Conservation (phyloP, 169 alveolate genomes). For the Besnoitia besnoiti region DNA sequence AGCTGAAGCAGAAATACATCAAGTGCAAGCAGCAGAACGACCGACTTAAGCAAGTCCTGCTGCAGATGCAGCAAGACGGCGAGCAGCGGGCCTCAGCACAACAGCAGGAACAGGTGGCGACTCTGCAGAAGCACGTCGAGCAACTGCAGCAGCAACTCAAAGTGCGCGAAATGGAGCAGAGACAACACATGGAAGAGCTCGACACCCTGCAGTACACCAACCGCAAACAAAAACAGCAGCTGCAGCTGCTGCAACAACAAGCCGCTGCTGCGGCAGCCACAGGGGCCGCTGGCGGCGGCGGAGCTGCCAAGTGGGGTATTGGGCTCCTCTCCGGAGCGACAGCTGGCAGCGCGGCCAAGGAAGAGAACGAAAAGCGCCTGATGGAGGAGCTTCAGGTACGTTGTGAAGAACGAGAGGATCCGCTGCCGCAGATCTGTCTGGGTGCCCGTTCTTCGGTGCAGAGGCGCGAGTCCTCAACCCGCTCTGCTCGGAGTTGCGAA, state of each 20-base stretch:
- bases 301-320: slow-evolving; percentile 17
- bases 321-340: not conserved
- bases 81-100: not conserved
- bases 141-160: slow-evolving; percentile 39
- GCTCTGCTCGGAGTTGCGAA: too few species aligned
- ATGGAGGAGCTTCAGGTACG: slow-evolving; percentile 8
- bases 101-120: not conserved
- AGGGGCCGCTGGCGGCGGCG: not conserved
- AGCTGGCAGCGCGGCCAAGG: not conserved
- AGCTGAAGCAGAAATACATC: slow-evolving; percentile 39
- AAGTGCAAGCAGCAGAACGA: slow-evolving; percentile 49
- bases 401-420: not conserved
- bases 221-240: slow-evolving; percentile 36
- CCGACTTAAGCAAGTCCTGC: slow-evolving; percentile 21
- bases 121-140: not conserved
- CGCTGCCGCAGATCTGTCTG: too few species aligned
- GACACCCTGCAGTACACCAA: slow-evolving; percentile 32
- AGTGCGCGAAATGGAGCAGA: not conserved
- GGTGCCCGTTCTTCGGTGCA: too few species aligned
- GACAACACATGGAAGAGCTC: slow-evolving; percentile 25
- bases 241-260: slow-evolving; percentile 14
- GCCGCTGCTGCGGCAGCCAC: not conserved
- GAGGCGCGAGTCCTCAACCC: too few species aligned
- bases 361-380: not conserved
- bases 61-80: slow-evolving; percentile 23